These are phyloP conservation scores for Persicaria tinctoria DNA, from an alignment of 148 eudicot genomes.

Conservation along the genomic window DNA sequence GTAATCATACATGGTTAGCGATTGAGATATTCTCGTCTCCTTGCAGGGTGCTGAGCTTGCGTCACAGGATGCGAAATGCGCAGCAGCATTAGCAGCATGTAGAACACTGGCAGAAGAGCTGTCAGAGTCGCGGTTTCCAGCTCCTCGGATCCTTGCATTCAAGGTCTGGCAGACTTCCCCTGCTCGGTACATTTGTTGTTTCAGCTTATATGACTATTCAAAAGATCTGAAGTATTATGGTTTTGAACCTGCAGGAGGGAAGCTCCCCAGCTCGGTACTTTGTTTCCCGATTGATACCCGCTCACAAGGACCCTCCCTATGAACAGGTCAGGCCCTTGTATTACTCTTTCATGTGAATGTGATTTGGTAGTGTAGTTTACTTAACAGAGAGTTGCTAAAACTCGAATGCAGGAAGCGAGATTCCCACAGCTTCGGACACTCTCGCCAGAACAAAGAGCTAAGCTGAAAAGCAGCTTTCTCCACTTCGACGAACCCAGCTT, in stretches of 20 bases:
- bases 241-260: conserved; percentile 58
- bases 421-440: conserved; percentile 86
- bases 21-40: background rate
- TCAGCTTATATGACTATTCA: background rate
- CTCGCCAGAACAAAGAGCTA: conserved; percentile 69
- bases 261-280: conserved; percentile 96
- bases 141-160: conserved; percentile 94
- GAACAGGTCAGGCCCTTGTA: conserved; percentile 48
- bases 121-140: conserved; percentile 88
- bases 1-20: background rate
- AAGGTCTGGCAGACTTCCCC: conserved; percentile 40
- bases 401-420: conserved; percentile 75
- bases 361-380: background rate
- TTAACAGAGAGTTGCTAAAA: background rate
- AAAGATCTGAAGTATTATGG: background rate
- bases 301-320: conserved; percentile 95
- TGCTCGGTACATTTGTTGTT: background rate
- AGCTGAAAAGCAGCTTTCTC: conserved; percentile 87
- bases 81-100: conserved; percentile 96
- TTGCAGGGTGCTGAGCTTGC: conserved; percentile 86
- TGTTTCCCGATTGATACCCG: conserved; percentile 87
- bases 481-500: conserved; percentile 95
- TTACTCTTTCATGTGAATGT: background rate
- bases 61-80: conserved; percentile 77
- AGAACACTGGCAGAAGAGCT: conserved; percentile 98